Evolutionary conservation across 2,329 filamentous ascomycete genomes (phyloP).

Genomic region (Venturiaceae sp.): DNA sequence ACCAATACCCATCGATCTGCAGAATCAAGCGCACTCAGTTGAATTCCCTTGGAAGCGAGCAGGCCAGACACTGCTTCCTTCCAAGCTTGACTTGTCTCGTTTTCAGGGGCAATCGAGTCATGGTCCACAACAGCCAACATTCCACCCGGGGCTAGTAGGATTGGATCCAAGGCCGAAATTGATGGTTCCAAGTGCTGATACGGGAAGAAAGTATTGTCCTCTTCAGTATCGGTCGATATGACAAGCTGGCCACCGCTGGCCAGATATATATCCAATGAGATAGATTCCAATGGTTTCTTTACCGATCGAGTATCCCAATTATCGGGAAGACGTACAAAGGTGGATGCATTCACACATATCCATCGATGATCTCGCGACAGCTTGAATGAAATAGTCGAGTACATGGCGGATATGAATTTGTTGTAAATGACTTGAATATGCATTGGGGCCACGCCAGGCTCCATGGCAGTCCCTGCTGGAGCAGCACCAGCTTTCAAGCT

Average conservation of each 20-base stretch:
- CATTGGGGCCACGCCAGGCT: not conserved
- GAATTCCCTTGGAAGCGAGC: not conserved
- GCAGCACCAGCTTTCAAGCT: not conserved
- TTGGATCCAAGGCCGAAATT: not conserved
- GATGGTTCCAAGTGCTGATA: not conserved
- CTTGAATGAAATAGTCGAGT: not conserved
- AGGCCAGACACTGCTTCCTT: not conserved
- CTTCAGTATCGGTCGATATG: not conserved
- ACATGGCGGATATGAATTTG: not conserved
- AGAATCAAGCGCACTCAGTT: not conserved
- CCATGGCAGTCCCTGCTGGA: not conserved
- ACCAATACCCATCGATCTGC: not conserved
- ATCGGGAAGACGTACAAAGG: not conserved
- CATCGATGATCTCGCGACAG: not conserved
- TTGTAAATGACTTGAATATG: not conserved
- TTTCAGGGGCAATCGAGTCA: not conserved
- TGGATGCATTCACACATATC: not conserved
- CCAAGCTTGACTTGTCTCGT: not conserved
- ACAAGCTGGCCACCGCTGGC: constrained; percentile 3
- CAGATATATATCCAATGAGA: constrained; percentile 3
- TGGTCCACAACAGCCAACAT: not conserved
- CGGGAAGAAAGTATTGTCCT: not conserved
- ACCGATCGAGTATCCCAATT: not conserved
- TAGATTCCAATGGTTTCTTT: not conserved
- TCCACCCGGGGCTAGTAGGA: not conserved